A percentile compares a stretch with the other conserved stretches of the same genome.
These are phyloP conservation scores for Dillenia suffruticosa DNA, from an alignment of 164 flowering plant species.

Conservation along the genomic window DNA sequence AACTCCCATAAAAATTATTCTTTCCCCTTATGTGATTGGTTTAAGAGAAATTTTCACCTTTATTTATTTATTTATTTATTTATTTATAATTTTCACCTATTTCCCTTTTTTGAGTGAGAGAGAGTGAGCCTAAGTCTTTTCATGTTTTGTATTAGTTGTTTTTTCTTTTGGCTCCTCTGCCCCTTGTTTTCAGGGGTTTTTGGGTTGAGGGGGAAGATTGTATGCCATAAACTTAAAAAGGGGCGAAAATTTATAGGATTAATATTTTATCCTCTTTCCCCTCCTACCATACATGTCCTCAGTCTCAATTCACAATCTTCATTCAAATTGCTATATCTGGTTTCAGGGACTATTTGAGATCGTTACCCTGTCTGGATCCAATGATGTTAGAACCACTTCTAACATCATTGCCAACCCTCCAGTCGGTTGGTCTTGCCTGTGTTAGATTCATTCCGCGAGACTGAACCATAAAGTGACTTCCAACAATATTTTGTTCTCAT, in stretches of 20 bases:
- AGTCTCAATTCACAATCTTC: neutral
- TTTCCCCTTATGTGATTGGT: no score
- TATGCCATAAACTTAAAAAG: no score
- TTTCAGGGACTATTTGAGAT: slow-evolving; percentile 84
- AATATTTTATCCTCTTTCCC: no score
- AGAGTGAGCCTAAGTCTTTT: no score
- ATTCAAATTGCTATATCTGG: neutral
- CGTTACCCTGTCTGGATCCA: slow-evolving; percentile 83
- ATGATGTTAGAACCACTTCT: slow-evolving; percentile 22
- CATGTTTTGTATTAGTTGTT: no score
- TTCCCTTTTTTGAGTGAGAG: no score
- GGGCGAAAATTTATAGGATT: neutral
- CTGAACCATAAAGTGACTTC: slow-evolving; percentile 46
- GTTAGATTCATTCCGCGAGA: slow-evolving; percentile 34
- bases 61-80: no score
- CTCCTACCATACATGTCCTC: no score
- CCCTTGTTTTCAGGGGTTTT: neutral
- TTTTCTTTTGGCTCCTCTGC: neutral
- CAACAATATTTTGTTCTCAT: slow-evolving; percentile 41
- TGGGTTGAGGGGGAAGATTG: neutral
- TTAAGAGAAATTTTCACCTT: no score
- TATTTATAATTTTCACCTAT: no score
- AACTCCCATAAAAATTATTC: no score
- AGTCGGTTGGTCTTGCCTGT: slow-evolving; percentile 35
- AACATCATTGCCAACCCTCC: slow-evolving; percentile 38